A percentile compares a stretch with the other conserved stretches of the same genome.
Conservation (phyloP, 2,329 filamentous ascomycete genomes). For the Sordariomycetes sp. region DNA sequence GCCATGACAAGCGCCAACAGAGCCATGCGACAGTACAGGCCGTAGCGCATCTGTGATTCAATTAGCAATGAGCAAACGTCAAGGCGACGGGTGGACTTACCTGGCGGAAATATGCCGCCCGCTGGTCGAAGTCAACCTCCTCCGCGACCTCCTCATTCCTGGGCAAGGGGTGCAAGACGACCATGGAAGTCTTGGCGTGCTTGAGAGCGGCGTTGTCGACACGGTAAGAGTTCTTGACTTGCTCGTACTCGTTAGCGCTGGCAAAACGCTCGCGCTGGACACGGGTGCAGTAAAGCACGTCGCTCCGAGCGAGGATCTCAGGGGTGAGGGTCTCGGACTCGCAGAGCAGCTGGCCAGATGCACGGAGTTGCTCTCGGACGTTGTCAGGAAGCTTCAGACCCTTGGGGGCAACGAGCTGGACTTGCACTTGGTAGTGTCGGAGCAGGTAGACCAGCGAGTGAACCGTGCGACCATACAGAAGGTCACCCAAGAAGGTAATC, state of each 20-base stretch:
- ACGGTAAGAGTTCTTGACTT: slow-evolving; percentile 78
- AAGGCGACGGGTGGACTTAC: slow-evolving; percentile 45
- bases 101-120: slow-evolving; percentile 98
- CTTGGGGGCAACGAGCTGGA: slow-evolving; percentile 83
- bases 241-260: slow-evolving; percentile 71
- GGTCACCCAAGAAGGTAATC: slow-evolving; percentile 91
- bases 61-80: slow-evolving; percentile 1
- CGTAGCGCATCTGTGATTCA: slow-evolving; percentile 76
- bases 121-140: slow-evolving; percentile 95
- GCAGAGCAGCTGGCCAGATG: slow-evolving; percentile 65
- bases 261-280: slow-evolving; percentile 95
- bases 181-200: slow-evolving; percentile 84
- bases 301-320: slow-evolving; percentile 76
- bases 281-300: slow-evolving; percentile 94
- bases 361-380: slow-evolving; percentile 62
- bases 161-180: slow-evolving; percentile 92
- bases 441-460: slow-evolving; percentile 93
- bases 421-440: slow-evolving; percentile 87
- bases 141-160: slow-evolving; percentile 88
- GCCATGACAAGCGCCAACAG: slow-evolving; percentile 85
- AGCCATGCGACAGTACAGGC: slow-evolving; percentile 96
- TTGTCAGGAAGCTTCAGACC: slow-evolving; percentile 67
- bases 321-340: slow-evolving; percentile 75
- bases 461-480: slow-evolving; percentile 87
- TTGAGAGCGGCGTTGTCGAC: slow-evolving; percentile 87